A percentile compares a stretch with the other conserved stretches of the same genome.
Evolutionary conservation across 371 early-diverging fungal species (phyloP).

Genomic region (Synchytrium microbalum): DNA sequence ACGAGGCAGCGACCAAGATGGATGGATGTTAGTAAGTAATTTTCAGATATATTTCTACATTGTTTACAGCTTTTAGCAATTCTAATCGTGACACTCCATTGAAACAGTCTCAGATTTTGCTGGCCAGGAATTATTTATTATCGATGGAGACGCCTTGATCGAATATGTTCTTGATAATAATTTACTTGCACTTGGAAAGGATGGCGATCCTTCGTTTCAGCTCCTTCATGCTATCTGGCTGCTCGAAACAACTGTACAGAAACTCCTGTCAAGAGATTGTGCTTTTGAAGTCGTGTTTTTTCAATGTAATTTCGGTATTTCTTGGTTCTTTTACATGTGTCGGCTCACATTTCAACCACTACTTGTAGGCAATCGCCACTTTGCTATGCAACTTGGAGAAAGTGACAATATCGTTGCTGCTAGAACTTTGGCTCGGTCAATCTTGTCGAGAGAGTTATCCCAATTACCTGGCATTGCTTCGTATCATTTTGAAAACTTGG

Average conservation of each 20-base stretch:
- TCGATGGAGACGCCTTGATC: slow-evolving; percentile 26
- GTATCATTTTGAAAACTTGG: neutral
- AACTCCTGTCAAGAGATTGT: slow-evolving; percentile 14
- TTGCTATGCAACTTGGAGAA: neutral
- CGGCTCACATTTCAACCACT: neutral
- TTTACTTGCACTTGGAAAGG: neutral
- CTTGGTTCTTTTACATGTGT: neutral
- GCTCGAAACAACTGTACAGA: slow-evolving; percentile 12
- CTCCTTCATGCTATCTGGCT: slow-evolving; percentile 4
- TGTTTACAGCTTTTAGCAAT: neutral
- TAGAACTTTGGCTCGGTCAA: neutral
- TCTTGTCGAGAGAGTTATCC: neutral
- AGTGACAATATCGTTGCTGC: neutral
- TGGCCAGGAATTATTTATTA: slow-evolving; percentile 23
- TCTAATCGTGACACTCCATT: neutral
- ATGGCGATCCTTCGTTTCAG: neutral
- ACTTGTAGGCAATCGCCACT: neutral
- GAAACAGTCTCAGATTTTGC: slow-evolving; percentile 25
- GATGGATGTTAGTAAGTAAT: neutral
- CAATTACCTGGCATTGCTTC: neutral
- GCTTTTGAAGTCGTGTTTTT: slow-evolving; percentile 4
- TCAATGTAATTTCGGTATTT: neutral
- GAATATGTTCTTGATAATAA: slow-evolving; percentile 9
- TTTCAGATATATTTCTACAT: neutral
- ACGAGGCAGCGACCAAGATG: neutral